Conservation (phyloP, 2,329 filamentous ascomycete genomes). For the Diaporthe vaccinii region DNA sequence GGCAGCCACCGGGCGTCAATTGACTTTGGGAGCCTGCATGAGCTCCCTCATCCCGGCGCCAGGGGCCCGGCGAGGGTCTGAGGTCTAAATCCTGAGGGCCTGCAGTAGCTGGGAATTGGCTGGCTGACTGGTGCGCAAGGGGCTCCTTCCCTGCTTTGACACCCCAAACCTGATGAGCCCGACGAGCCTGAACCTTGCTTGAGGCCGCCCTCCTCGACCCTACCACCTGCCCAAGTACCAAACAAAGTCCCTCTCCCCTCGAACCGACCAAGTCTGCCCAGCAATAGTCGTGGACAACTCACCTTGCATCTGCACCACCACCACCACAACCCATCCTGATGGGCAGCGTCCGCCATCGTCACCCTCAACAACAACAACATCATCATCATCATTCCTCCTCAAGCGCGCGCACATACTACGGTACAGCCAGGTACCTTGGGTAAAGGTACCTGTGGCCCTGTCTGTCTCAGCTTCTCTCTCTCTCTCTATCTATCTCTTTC, state of each 20-base stretch:
- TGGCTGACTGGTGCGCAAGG: constrained; percentile 19
- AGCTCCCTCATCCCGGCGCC: constrained; percentile 5
- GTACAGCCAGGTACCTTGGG: neutral
- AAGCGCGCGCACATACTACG: neutral
- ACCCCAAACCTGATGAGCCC: neutral
- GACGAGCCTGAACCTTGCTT: neutral
- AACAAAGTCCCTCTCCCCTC: neutral
- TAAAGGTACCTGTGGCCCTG: constrained; percentile 3
- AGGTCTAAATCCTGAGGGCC: constrained; percentile 3
- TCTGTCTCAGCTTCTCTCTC: constrained; percentile 1
- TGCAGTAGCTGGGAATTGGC: constrained; percentile 37
- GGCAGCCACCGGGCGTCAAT: constrained; percentile 19
- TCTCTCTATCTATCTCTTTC: neutral
- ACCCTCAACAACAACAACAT: neutral
- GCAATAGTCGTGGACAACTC: constrained; percentile 54
- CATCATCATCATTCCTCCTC: neutral
- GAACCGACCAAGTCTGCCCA: constrained; percentile 32
- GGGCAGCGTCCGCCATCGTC: constrained; percentile 7
- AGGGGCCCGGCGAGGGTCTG: constrained; percentile 10
- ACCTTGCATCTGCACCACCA: constrained; percentile 52
- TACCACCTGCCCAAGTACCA: too few species aligned
- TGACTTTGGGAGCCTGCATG: constrained; percentile 30
- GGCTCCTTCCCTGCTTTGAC: constrained; percentile 1
- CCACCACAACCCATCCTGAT: neutral
- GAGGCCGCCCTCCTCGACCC: constrained; percentile 10